A percentile compares a stretch with the other conserved stretches of the same genome.
Conservation (phyloP, 331 rosid genomes). For the Acacia pycnantha region DNA sequence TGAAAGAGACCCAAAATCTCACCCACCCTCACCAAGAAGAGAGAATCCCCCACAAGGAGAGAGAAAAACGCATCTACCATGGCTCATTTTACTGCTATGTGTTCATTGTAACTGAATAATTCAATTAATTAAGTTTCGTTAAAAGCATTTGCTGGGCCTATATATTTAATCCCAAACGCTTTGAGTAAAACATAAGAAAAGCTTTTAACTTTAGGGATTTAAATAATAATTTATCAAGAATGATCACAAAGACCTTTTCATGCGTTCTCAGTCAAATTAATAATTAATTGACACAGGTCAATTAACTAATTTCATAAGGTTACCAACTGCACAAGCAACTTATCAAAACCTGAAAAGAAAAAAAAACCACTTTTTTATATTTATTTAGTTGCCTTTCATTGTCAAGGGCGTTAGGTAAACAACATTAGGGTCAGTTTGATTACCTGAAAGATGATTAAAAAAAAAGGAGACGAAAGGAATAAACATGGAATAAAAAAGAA, state of each 20-base stretch:
- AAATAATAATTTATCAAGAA: neutral
- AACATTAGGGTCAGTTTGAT: neutral
- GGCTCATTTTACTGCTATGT: neutral
- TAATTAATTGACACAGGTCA: neutral
- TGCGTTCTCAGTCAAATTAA: neutral
- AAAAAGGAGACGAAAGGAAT: neutral
- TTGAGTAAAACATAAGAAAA: conserved; percentile 16
- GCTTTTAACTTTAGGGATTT: neutral
- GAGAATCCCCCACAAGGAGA: too few relatives aligned
- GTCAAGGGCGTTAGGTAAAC: neutral
- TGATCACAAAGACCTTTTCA: neutral
- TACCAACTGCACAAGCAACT: neutral
- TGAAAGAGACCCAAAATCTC: too few relatives aligned
- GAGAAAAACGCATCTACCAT: too few relatives aligned
- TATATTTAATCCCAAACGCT: neutral
- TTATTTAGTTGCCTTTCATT: neutral
- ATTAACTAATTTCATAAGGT: neutral
- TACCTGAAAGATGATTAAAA: neutral
- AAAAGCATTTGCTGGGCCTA: neutral
- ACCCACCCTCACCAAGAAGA: too few relatives aligned
- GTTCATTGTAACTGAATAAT: neutral
- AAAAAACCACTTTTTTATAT: neutral
- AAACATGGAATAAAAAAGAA: neutral
- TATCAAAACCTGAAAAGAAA: neutral
- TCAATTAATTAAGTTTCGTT: neutral